Percentiles rank a stretch among this genome's conserved stretches.
phyloP scores from a whole-genome alignment of 75 land plant species.

The Azolla pinnata region DNA sequence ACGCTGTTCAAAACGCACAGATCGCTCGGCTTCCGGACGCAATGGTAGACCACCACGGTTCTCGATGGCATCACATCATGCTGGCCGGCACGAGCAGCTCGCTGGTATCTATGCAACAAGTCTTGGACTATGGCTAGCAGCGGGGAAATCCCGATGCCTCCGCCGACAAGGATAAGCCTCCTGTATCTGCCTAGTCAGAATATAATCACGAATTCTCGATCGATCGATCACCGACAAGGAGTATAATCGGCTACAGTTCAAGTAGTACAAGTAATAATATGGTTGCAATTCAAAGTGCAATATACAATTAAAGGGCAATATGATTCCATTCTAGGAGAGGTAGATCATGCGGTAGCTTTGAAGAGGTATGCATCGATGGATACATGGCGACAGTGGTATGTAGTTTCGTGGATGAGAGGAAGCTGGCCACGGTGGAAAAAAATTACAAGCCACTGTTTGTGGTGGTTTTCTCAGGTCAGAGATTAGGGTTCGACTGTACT shows the following conservation, averaged over 20 bases:
- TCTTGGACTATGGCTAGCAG: conserved; percentile 16
- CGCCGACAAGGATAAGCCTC: conserved; percentile 10
- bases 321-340: background rate
- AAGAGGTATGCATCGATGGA: too few relatives aligned
- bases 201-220: background rate
- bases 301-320: too few relatives aligned
- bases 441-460: too few relatives aligned
- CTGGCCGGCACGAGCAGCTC: background rate
- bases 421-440: too few relatives aligned
- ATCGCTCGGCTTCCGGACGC: conserved; percentile 1
- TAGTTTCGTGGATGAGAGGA: too few relatives aligned
- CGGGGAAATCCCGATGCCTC: conserved; percentile 20
- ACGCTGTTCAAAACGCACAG: conserved; percentile 4
- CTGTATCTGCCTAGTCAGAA: background rate
- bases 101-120: conserved; percentile 11
- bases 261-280: too few relatives aligned
- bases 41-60: conserved; percentile 4
- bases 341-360: background rate
- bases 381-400: too few relatives aligned
- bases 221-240: too few relatives aligned
- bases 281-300: too few relatives aligned
- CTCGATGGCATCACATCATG: background rate
- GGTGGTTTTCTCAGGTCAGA: too few relatives aligned
- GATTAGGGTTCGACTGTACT: too few relatives aligned
- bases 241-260: too few relatives aligned